Percentiles rank a stretch among this genome's conserved stretches.
These are phyloP conservation scores for Mycosphaerella arachidis DNA, from an alignment of 2,329 filamentous ascomycete species.

Conservation along the genomic window DNA sequence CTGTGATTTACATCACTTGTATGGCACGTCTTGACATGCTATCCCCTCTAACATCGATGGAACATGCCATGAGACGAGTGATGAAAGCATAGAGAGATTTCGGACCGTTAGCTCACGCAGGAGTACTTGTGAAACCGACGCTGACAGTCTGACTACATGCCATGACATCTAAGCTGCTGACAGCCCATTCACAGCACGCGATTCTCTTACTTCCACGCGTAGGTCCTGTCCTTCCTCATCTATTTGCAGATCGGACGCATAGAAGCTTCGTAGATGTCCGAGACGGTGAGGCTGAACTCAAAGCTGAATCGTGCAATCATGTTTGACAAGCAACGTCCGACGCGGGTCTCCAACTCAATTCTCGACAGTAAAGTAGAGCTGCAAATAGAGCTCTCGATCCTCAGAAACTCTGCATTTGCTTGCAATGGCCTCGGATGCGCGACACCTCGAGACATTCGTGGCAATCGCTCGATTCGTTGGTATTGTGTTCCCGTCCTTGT, in stretches of 20 bases:
- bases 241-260: neutral
- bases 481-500: slow-evolving; percentile 24
- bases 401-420: too few species aligned
- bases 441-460: neutral
- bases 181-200: too few species aligned
- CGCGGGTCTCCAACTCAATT: neutral
- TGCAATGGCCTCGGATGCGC: neutral
- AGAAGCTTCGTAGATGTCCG: neutral
- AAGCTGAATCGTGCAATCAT: neutral
- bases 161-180: neutral
- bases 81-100: neutral
- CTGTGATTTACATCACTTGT: neutral
- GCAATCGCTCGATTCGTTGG: slow-evolving; percentile 18
- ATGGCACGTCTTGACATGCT: neutral
- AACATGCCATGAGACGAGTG: neutral
- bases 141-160: neutral
- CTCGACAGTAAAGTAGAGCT: too few species aligned
- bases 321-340: neutral
- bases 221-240: neutral
- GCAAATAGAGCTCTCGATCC: too few species aligned
- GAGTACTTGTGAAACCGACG: neutral
- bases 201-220: too few species aligned
- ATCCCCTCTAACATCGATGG: neutral
- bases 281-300: neutral
- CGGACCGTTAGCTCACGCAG: neutral